phyloP scores from a whole-genome alignment of 345 rosid species.

The Heritiera littoralis region DNA sequence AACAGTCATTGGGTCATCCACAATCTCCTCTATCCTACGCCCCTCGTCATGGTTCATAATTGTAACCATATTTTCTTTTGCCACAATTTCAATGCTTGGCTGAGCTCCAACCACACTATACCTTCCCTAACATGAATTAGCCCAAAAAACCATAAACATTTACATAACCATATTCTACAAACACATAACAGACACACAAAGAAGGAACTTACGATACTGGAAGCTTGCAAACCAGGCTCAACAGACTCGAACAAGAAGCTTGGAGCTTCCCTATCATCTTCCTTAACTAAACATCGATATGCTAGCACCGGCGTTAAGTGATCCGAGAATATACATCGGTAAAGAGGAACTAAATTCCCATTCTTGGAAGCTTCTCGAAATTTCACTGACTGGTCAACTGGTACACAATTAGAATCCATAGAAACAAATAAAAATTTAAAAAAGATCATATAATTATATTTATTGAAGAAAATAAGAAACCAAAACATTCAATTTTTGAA shows the following conservation, averaged over 20 bases:
- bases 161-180: background rate
- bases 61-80: constrained; percentile 80
- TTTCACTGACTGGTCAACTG: constrained; percentile 54
- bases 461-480: background rate
- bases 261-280: constrained; percentile 95
- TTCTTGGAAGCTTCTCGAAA: constrained; percentile 68
- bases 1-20: constrained; percentile 91
- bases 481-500: background rate
- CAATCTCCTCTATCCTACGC: constrained; percentile 62
- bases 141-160: background rate
- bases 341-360: constrained; percentile 80
- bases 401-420: constrained; percentile 7
- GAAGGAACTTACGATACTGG: constrained; percentile 53
- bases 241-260: constrained; percentile 93
- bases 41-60: constrained; percentile 75
- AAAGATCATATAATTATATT: background rate
- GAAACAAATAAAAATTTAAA: background rate
- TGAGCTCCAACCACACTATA: constrained; percentile 93
- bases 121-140: constrained; percentile 55
- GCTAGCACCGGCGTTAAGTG: constrained; percentile 92
- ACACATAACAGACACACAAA: background rate
- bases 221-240: constrained; percentile 69
- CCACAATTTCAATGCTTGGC: constrained; percentile 83
- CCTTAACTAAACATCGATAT: constrained; percentile 85
- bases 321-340: constrained; percentile 76